Conservation (phyloP, 148 eudicot species). For the Camellia japonica region DNA sequence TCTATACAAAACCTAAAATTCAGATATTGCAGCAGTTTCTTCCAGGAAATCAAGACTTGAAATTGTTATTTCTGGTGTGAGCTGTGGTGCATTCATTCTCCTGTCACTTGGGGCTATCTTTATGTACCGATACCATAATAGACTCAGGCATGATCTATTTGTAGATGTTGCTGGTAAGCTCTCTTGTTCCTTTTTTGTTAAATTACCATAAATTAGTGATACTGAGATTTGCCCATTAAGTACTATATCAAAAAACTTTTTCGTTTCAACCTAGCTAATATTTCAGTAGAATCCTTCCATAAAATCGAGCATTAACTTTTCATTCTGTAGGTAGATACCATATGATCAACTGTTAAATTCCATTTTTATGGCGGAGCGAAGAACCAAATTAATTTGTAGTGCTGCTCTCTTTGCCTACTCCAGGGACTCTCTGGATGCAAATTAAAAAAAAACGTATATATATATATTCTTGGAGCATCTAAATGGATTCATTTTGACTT, state of each 20-base stretch:
- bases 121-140: slow-evolving; percentile 38
- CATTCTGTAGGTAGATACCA: background rate
- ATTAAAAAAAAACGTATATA: background rate
- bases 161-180: slow-evolving; percentile 77
- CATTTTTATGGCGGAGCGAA: background rate
- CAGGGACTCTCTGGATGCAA: background rate
- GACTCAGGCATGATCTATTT: slow-evolving; percentile 46
- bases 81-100: slow-evolving; percentile 61
- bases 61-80: slow-evolving; percentile 49
- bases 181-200: background rate
- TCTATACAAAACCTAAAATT: slow-evolving; percentile 15
- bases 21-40: slow-evolving; percentile 34
- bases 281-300: background rate
- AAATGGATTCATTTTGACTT: background rate
- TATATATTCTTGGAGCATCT: background rate
- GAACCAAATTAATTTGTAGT: background rate
- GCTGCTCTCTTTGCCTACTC: background rate
- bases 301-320: background rate
- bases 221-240: slow-evolving; percentile 2
- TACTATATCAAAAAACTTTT: background rate
- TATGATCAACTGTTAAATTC: background rate
- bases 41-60: slow-evolving; percentile 54
- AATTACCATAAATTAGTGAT: slow-evolving; percentile 3
- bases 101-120: slow-evolving; percentile 61
- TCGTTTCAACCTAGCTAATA: background rate